A percentile compares a stretch with the other conserved stretches of the same genome.
phyloP scores from a whole-genome alignment of 1,139 yeast species.

The Scheffersomyces quercinus region DNA sequence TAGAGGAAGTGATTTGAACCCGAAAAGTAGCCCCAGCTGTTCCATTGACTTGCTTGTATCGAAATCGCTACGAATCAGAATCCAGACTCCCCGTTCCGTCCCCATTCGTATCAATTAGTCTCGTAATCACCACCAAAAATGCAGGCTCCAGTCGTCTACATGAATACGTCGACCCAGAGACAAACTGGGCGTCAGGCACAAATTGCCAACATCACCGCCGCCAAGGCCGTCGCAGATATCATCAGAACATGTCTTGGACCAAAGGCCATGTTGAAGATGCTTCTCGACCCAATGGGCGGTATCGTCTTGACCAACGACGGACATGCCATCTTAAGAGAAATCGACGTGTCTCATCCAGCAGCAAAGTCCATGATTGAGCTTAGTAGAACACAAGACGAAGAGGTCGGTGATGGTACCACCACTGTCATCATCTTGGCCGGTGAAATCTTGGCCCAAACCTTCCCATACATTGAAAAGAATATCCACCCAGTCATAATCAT shows the following conservation, averaged over 20 bases:
- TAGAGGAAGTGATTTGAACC: conserved; percentile 1
- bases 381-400: conserved; percentile 97
- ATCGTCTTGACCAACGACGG: conserved; percentile 97
- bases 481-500: conserved; percentile 97
- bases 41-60: not conserved
- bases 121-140: conserved; percentile 16
- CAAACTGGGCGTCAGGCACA: conserved; percentile 98
- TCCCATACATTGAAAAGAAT: conserved; percentile 89
- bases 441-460: conserved; percentile 92
- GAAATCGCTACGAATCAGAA: not conserved
- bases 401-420: conserved; percentile 98
- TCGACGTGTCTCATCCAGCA: conserved; percentile 95
- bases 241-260: conserved; percentile 99
- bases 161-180: conserved; percentile 84
- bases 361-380: conserved; percentile 98
- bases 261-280: conserved; percentile 97
- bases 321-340: conserved; percentile 86
- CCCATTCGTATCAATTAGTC: not conserved
- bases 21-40: not conserved
- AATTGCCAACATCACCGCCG: conserved; percentile 94
- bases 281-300: conserved; percentile 98
- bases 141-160: conserved; percentile 55
- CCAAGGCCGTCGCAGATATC: conserved; percentile 97
- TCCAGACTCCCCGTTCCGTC: not conserved
- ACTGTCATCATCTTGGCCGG: conserved; percentile 95